phyloP scores from a whole-genome alignment of 345 rosid species.

The Eucalyptus viminalis region DNA sequence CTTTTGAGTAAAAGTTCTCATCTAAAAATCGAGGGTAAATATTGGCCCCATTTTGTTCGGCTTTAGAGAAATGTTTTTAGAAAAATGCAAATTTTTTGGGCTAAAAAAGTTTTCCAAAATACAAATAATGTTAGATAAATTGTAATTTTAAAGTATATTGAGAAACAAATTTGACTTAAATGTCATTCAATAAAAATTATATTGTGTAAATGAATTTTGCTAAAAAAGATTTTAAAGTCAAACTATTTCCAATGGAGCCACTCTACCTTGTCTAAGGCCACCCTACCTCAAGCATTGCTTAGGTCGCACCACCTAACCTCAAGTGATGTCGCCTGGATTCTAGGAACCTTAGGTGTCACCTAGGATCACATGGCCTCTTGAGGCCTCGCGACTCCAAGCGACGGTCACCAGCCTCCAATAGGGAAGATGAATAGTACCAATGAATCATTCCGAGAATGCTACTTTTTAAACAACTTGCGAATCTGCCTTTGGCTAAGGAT shows the following conservation, averaged over 20 bases:
- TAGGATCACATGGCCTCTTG: not conserved
- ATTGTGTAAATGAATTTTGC: not conserved
- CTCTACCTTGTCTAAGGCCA: fast-evolving
- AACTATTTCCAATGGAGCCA: not conserved
- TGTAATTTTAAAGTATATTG: too few species aligned
- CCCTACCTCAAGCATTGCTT: not conserved
- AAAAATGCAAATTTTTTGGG: not conserved
- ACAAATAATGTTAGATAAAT: too few species aligned
- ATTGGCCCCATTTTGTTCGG: fast-evolving
- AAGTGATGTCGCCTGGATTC: fast-evolving
- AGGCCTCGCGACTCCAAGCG: not conserved
- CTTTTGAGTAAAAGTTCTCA: not conserved
- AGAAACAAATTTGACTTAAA: too few species aligned
- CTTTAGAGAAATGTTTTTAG: not conserved
- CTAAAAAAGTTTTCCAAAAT: too few species aligned
- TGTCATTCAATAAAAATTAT: too few species aligned
- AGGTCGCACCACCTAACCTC: not conserved
- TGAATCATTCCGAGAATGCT: not conserved
- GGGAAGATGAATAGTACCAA: not conserved
- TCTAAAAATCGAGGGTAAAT: not conserved
- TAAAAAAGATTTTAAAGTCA: too few species aligned
- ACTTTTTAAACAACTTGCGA: too few species aligned
- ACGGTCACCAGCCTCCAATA: fast-evolving
- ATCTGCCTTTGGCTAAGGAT: not conserved
- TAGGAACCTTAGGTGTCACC: not conserved